phyloP scores from a whole-genome alignment of 495 filamentous ascomycete species.

The Peziza echinospora region DNA sequence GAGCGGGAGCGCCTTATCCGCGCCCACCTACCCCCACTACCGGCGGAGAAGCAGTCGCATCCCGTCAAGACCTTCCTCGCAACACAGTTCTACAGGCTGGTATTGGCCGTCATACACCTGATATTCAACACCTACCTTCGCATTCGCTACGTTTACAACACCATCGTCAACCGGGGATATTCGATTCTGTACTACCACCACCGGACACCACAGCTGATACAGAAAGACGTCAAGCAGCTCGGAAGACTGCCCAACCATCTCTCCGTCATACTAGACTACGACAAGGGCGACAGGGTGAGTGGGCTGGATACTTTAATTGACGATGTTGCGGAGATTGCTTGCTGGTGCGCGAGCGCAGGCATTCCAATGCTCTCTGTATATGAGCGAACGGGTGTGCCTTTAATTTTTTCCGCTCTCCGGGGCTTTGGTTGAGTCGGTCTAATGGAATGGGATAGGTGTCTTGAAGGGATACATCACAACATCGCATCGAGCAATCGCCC shows the following conservation, averaged over 20 bases:
- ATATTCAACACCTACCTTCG: conserved; percentile 75
- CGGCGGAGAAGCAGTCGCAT: neutral
- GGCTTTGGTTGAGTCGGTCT: too few species aligned
- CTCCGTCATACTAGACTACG: conserved; percentile 60
- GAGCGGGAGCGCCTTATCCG: conserved; percentile 9
- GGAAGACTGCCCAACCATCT: conserved; percentile 58
- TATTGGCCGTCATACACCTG: conserved; percentile 38
- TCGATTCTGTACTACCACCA: conserved; percentile 81
- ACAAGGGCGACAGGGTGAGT: conserved; percentile 42
- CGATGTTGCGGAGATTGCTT: conserved; percentile 70
- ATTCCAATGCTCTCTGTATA: conserved; percentile 75
- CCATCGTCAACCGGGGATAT: conserved; percentile 47
- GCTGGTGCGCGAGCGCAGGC: conserved; percentile 75
- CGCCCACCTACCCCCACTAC: conserved; percentile 6
- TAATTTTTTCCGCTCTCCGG: neutral
- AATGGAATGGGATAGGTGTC: conserved; percentile 52
- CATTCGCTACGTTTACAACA: conserved; percentile 55
- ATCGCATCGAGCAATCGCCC: conserved; percentile 47
- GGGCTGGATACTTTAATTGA: conserved; percentile 63
- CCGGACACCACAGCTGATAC: conserved; percentile 74
- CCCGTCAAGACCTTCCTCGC: conserved; percentile 14
- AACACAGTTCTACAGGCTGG: conserved; percentile 11
- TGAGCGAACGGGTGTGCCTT: conserved; percentile 55
- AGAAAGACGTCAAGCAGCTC: conserved; percentile 59
- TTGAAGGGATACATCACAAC: conserved; percentile 67